Base-by-base conservation (phyloP, 148 eudicot genomes). In the Rhododendron ferrugineum region DNA sequence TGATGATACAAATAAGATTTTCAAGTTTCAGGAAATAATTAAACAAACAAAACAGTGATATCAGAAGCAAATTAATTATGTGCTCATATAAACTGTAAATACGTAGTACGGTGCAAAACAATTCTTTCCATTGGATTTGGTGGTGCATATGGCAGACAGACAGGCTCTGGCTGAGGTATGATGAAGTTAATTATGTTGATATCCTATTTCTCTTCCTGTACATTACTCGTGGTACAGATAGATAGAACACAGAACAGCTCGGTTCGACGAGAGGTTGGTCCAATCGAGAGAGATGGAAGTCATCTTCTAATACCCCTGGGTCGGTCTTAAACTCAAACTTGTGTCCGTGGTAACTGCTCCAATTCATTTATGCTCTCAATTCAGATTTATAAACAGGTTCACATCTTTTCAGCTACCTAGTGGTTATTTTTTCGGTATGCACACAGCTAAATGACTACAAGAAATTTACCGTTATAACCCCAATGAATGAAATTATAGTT, bases 1-100 rank as follows among this genome's bases (percentile, higher is more conserved):
- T 94, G 89, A 18, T 23, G 89, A 22, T 23, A 37, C 74, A 47
- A 20, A 66, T 49, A 58, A 36, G 36, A 14, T 10, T 50, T 20
- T 58, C 68, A 76, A 79, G 32, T 49, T 34, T 30, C 68, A 20
- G 82, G 47, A 16, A 62, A 34, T 6, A 78, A 56, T 36, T 58
- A 2, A 8, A 30, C 13, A 49, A 49, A 49, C 81, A n/a, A 49
- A 26, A 47, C 2, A 26, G 20, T n/a, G 32, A 78, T n/a, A 58
- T 22, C 18, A 86, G 79, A 58, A 86, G 28, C 62, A 22, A 73
- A 52, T 84, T 34, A 16, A 22, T 50, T 6, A 11, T 30, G 42
- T n/a, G n/a, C n/a, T 81, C 13, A 0, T 58, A 54, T 34, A 28
- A 28, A 13, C 60, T 28, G 9, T n/a, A 47, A 79, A 70, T 32